A percentile compares a stretch with the other conserved stretches of the same genome.
These are phyloP conservation scores for Millerozyma acaciae DNA, from an alignment of 805 yeast species.

Conservation along the genomic window DNA sequence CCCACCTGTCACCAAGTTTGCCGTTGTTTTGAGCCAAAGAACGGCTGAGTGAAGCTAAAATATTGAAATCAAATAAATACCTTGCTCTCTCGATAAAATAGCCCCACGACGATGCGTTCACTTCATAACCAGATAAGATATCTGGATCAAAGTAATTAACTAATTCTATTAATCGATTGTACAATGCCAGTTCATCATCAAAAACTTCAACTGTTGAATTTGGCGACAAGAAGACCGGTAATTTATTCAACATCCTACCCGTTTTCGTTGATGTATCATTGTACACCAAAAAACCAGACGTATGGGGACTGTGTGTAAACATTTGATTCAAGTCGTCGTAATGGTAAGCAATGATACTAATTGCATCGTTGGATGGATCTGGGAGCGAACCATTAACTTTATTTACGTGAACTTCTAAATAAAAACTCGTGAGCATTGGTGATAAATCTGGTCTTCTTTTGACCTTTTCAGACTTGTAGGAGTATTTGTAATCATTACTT, in stretches of 20 bases:
- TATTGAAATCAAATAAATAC: constrained; percentile 43
- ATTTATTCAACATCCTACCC: not conserved
- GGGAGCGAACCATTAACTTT: constrained; percentile 52
- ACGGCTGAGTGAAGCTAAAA: constrained; percentile 60
- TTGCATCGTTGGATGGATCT: constrained; percentile 60
- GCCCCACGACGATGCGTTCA: constrained; percentile 85
- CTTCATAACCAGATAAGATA: constrained; percentile 79
- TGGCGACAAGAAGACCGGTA: constrained; percentile 3
- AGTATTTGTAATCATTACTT: constrained; percentile 34
- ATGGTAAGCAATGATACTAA: constrained; percentile 61
- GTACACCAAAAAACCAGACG: constrained; percentile 18
- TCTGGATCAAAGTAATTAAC: constrained; percentile 79
- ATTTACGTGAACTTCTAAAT: constrained; percentile 65
- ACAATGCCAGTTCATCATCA: constrained; percentile 54
- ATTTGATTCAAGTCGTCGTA: constrained; percentile 20
- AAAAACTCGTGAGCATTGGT: constrained; percentile 51
- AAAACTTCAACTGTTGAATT: constrained; percentile 21
- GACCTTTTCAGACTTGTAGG: constrained; percentile 31
- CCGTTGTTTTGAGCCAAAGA: constrained; percentile 46
- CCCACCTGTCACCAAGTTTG: constrained; percentile 70
- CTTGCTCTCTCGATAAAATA: constrained; percentile 67
- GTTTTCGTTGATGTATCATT: constrained; percentile 6
- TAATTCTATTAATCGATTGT: constrained; percentile 50
- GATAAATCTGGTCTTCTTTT: constrained; percentile 36
- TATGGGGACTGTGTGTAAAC: constrained; percentile 8